A percentile compares a stretch with the other conserved stretches of the same genome.
Conservation (phyloP, 768 basidiomycete species). For the Xerocomellus intermedius region DNA sequence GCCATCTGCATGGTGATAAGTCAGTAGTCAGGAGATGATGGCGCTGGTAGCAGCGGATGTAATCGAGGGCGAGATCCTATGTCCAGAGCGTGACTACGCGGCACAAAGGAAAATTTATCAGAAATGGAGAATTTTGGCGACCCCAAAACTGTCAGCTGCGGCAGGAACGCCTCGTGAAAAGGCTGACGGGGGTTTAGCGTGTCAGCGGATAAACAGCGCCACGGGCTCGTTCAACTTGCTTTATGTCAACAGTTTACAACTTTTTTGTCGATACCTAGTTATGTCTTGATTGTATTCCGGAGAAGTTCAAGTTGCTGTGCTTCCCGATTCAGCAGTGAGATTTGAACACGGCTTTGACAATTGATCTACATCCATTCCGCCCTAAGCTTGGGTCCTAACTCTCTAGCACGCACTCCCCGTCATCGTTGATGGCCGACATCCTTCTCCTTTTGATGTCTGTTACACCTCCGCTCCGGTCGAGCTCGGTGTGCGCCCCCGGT, state of each 20-base stretch:
- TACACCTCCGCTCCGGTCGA: conserved; percentile 3
- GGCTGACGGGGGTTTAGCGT: conserved; percentile 5
- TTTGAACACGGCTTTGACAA: background rate
- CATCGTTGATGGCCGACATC: conserved; percentile 12
- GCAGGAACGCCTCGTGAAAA: conserved; percentile 22
- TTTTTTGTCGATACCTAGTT: conserved; percentile 9
- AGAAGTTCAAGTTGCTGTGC: background rate
- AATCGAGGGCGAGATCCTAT: background rate
- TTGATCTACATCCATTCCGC: conserved; percentile 21
- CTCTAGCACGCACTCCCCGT: conserved; percentile 10
- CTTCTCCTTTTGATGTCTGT: conserved; percentile 4
- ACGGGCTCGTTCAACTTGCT: conserved; percentile 1
- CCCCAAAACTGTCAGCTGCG: conserved; percentile 35
- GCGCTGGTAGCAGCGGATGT: background rate
- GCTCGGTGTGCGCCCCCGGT: background rate
- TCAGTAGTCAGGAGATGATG: background rate
- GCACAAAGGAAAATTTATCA: background rate
- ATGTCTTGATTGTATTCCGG: conserved; percentile 3
- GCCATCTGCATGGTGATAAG: conserved; percentile 11
- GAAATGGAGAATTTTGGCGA: conserved; percentile 13
- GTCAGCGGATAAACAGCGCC: conserved; percentile 17
- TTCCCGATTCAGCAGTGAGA: conserved; percentile 7
- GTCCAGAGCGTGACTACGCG: conserved; percentile 7
- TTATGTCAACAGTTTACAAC: conserved; percentile 29
- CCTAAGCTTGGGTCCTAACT: conserved; percentile 12